These are phyloP conservation scores for Ustilago sp. DNA, from an alignment of 1,284 basidiomycete species.

Conservation along the genomic window DNA sequence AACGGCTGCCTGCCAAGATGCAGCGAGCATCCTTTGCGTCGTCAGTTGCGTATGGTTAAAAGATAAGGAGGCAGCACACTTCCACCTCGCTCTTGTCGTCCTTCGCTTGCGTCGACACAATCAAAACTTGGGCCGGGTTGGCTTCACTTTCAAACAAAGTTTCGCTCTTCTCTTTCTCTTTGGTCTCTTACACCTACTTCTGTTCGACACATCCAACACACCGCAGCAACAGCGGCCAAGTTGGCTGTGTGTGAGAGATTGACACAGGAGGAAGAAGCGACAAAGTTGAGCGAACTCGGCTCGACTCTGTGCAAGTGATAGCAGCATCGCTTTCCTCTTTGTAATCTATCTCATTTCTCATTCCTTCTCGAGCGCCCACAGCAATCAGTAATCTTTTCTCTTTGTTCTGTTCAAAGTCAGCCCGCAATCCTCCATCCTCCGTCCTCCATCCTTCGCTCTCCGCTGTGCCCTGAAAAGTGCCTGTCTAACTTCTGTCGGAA, in stretches of 20 bases:
- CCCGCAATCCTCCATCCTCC: background rate
- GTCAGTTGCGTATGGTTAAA: constrained; percentile 41
- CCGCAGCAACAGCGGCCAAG: constrained; percentile 1
- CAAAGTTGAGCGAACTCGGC: constrained; percentile 1
- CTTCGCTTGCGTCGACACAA: background rate
- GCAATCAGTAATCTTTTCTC: constrained; percentile 12
- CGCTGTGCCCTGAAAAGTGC: background rate
- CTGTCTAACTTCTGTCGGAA: background rate
- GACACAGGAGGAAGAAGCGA: too few relatives aligned
- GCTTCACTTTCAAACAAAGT: background rate
- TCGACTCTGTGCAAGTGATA: constrained; percentile 5
- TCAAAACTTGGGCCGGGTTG: background rate
- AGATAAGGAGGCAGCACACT: constrained; percentile 20
- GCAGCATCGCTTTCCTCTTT: background rate
- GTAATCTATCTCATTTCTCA: constrained; percentile 38
- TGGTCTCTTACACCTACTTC: background rate
- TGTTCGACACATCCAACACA: background rate
- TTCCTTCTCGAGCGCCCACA: constrained; percentile 17
- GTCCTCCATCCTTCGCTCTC: background rate
- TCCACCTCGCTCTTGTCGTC: background rate
- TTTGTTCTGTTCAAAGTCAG: too few relatives aligned
- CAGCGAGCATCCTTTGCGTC: constrained; percentile 14
- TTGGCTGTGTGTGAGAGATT: too few relatives aligned
- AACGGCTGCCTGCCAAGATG: constrained; percentile 4
- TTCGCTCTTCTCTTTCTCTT: background rate